Evolutionary conservation across 2,329 filamentous ascomycete genomes (phyloP).

Genomic region (Diaporthe sp.): DNA sequence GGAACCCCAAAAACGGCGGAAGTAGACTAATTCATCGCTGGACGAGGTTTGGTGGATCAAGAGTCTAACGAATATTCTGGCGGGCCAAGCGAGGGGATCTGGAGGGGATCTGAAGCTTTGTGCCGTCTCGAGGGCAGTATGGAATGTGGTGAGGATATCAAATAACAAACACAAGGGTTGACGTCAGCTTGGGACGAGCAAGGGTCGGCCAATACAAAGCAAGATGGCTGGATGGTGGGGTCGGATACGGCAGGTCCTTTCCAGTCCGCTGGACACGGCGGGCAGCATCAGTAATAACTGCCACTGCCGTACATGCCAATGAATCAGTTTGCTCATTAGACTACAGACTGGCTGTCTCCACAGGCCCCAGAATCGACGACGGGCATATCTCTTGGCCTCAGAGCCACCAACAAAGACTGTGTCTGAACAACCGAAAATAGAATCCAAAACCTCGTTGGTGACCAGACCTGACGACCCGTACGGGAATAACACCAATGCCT

Average conservation of each 20-base stretch:
- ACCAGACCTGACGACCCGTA: not conserved
- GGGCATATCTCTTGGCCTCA: constrained; percentile 3
- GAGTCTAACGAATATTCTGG: no score
- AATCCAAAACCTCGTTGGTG: not conserved
- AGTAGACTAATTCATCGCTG: not conserved
- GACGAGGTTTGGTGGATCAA: no score
- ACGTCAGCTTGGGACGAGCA: constrained; percentile 23
- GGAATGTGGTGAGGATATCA: not conserved
- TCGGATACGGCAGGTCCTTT: not conserved
- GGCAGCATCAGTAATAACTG: not conserved
- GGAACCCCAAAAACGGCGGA: not conserved
- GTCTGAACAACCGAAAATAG: not conserved
- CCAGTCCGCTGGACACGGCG: not conserved
- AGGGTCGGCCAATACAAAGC: not conserved
- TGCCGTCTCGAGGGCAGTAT: not conserved
- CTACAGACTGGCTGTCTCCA: not conserved
- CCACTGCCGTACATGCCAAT: not conserved
- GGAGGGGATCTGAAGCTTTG: no score
- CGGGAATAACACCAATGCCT: not conserved
- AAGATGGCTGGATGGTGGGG: not conserved
- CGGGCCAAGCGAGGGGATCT: no score
- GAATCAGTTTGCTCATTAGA: not conserved
- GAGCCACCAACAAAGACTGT: not conserved
- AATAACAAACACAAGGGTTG: not conserved
- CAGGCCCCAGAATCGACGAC: not conserved